Conservation (phyloP, 1,284 basidiomycete genomes). For the Rhodotorula sp. region DNA sequence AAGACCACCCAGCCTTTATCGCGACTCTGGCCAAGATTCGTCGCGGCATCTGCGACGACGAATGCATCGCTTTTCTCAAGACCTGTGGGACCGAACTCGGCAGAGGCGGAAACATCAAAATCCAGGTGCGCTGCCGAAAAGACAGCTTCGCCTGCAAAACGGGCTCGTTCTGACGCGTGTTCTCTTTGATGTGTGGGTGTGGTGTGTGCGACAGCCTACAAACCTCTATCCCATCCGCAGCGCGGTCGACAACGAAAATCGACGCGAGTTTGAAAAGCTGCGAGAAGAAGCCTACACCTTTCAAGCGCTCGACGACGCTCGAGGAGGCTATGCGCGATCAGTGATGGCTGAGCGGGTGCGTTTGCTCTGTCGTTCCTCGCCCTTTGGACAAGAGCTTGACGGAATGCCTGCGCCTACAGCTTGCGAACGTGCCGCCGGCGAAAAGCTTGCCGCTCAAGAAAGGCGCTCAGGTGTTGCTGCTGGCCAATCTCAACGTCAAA, state of each 20-base stretch:
- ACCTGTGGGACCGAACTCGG: constrained; percentile 31
- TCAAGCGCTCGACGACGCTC: constrained; percentile 25
- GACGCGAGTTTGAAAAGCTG: constrained; percentile 33
- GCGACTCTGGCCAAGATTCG: constrained; percentile 41
- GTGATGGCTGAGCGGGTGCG: constrained; percentile 5
- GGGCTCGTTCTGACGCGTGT: too few relatives aligned
- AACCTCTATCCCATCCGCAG: constrained; percentile 37
- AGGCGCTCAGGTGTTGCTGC: constrained; percentile 42
- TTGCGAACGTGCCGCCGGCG: constrained; percentile 35
- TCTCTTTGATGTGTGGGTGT: not conserved
- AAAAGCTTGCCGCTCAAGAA: constrained; percentile 34
- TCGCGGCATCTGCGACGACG: constrained; percentile 38
- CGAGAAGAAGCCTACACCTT: constrained; percentile 24
- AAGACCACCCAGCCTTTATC: constrained; percentile 40
- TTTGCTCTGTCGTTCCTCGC: too few relatives aligned
- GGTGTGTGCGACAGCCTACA: constrained; percentile 31
- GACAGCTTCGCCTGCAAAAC: too few relatives aligned
- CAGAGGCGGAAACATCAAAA: constrained; percentile 23
- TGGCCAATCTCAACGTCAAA: constrained; percentile 41
- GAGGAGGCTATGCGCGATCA: constrained; percentile 18
- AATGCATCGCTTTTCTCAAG: constrained; percentile 23
- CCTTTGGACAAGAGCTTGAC: too few relatives aligned
- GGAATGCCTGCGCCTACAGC: constrained; percentile 7
- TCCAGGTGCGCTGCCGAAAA: constrained; percentile 14
- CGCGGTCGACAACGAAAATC: constrained; percentile 38